Percentiles rank a stretch among this genome's conserved stretches.
Evolutionary conservation across 163 green algal genomes (phyloP).

Genomic region (Scenedesmus sp.): DNA sequence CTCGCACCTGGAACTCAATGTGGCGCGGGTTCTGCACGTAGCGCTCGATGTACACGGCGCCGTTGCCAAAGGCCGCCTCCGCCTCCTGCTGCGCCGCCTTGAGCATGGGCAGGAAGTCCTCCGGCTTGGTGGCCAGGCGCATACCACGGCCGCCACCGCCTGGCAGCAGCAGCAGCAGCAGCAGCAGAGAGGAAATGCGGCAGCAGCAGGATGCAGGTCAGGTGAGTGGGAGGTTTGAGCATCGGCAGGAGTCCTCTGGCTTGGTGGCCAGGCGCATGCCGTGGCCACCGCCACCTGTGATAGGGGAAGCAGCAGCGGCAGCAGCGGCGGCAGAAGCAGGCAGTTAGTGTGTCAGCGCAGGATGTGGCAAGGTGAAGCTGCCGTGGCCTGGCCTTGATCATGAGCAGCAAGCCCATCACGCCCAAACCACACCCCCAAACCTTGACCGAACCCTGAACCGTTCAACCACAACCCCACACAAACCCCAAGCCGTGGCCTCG

Average conservation of each 20-base stretch:
- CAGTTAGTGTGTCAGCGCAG: too few relatives aligned
- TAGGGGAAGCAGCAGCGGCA: constrained; percentile 16
- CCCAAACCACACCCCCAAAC: background rate
- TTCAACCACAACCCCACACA: background rate
- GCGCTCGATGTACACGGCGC: constrained; percentile 95
- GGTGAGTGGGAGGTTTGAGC: background rate
- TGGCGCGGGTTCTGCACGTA: constrained; percentile 94
- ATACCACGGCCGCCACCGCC: constrained; percentile 95
- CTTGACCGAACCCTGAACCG: background rate
- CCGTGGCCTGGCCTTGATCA: constrained; percentile 92
- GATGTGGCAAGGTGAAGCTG: too few relatives aligned
- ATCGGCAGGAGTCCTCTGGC: constrained; percentile 81
- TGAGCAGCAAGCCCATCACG: constrained; percentile 86
- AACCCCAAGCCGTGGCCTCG: background rate
- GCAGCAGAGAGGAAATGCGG: background rate
- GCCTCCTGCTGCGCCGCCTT: constrained; percentile 90
- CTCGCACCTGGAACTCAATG: constrained; percentile 94
- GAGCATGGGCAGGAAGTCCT: constrained; percentile 90
- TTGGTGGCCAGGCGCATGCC: constrained; percentile 92
- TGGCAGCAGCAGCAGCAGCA: constrained; percentile 35
- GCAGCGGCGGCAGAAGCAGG: background rate
- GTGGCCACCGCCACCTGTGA: constrained; percentile 87
- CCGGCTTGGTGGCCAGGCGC: constrained; percentile 83
- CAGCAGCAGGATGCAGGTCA: background rate
- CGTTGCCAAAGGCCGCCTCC: constrained; percentile 96